These are phyloP conservation scores for Coelastrella sp. DNA, from an alignment of 139 green algal species.

Conservation along the genomic window DNA sequence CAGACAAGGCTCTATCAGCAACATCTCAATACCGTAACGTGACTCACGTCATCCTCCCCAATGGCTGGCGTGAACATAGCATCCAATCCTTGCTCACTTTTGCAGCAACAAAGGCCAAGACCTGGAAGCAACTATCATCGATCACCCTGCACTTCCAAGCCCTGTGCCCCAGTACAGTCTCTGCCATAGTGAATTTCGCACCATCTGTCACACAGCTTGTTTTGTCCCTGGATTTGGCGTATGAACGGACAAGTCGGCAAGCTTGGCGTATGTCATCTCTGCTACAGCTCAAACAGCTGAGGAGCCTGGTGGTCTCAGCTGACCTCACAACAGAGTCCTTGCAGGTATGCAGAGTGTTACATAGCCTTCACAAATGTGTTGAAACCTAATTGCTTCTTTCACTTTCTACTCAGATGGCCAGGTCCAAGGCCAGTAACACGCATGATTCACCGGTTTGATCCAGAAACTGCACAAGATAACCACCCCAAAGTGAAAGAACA, in stretches of 20 bases:
- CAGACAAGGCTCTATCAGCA: neutral
- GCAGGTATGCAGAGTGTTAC: neutral
- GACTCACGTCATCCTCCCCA: neutral
- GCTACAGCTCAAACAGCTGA: neutral
- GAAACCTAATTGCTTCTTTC: too few species aligned
- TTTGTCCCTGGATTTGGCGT: constrained; percentile 29
- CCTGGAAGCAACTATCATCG: neutral
- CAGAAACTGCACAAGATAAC: too few species aligned
- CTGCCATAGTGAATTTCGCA: neutral
- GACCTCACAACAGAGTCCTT: constrained; percentile 24
- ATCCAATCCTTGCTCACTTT: constrained; percentile 1
- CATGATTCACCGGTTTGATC: too few species aligned
- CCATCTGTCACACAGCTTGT: constrained; percentile 5
- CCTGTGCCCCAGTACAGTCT: neutral
- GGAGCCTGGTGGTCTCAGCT: neutral
- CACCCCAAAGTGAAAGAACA: too few species aligned
- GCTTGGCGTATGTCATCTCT: constrained; percentile 13
- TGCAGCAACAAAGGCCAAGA: neutral
- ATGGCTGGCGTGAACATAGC: neutral
- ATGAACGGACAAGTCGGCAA: constrained; percentile 28
- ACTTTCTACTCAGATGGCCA: too few species aligned
- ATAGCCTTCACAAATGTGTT: neutral
- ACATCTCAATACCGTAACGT: neutral
- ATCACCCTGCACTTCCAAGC: constrained; percentile 24
- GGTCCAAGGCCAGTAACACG: too few species aligned